These are phyloP conservation scores for Pisolithus tinctorius DNA, from an alignment of 768 basidiomycete genomes.

Conservation along the genomic window DNA sequence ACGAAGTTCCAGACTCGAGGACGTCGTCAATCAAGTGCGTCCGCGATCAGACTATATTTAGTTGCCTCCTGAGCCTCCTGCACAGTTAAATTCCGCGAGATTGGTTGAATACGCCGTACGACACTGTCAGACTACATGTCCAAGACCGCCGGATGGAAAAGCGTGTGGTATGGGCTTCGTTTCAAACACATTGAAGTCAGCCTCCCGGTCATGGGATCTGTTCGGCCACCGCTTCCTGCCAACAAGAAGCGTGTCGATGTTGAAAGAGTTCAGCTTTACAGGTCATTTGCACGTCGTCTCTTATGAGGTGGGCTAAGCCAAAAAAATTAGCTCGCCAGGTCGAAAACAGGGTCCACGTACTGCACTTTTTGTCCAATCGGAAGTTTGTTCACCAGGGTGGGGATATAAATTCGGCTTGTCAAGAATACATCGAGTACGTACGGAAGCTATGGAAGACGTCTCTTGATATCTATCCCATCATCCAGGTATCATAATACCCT, in stretches of 20 bases:
- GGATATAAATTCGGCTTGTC: conserved; percentile 33
- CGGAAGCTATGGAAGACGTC: not conserved
- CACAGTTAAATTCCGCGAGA: conserved; percentile 41
- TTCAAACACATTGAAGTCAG: not conserved
- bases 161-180: not conserved
- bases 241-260: conserved; percentile 2
- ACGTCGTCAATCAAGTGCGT: conserved; percentile 37
- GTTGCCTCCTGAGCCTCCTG: not conserved
- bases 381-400: conserved; percentile 31
- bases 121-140: not conserved
- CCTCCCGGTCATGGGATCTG: not conserved
- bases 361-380: conserved; percentile 34
- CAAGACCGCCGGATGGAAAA: not conserved
- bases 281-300: conserved; percentile 10
- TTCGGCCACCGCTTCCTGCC: not conserved
- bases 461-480: not conserved
- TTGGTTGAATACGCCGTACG: conserved; percentile 26
- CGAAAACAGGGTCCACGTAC: conserved; percentile 46
- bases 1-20: conserved; percentile 16
- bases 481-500: conserved; percentile 83
- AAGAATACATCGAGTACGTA: conserved; percentile 62
- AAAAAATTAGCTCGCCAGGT: conserved; percentile 48
- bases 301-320: not conserved
- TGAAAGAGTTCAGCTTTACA: conserved; percentile 19
- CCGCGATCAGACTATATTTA: not conserved